Conservation (phyloP, 176 grass and related monocot species). For the Oryza meyeriana region DNA sequence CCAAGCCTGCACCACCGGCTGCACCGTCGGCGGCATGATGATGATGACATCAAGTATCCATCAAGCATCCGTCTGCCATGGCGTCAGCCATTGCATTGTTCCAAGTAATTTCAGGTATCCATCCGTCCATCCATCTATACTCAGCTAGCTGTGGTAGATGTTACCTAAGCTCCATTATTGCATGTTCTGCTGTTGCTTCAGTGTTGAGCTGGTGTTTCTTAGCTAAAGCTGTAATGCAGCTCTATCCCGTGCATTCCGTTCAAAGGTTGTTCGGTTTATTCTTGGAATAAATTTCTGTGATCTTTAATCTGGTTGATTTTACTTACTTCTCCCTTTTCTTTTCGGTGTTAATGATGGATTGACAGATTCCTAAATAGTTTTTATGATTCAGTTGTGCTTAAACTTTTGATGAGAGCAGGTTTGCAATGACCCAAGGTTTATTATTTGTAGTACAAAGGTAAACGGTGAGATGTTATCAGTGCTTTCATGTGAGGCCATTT, state of each 20-base stretch:
- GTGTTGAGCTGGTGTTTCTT: slow-evolving; percentile 17
- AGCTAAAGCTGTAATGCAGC: neutral
- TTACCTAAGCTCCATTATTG: neutral
- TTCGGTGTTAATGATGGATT: slow-evolving; percentile 33
- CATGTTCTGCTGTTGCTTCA: neutral
- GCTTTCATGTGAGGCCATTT: slow-evolving; percentile 32
- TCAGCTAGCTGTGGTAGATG: neutral
- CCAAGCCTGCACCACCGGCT: slow-evolving; percentile 29
- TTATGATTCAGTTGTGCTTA: neutral
- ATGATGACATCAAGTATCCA: neutral
- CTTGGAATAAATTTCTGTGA: slow-evolving; percentile 41
- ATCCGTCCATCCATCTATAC: neutral
- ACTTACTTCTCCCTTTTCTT: neutral
- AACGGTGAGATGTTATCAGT: slow-evolving; percentile 5
- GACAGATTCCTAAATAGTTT: slow-evolving; percentile 3
- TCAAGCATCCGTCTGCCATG: neutral
- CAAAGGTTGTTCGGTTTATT: neutral
- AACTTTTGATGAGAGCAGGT: slow-evolving; percentile 12
- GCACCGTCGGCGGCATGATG: neutral
- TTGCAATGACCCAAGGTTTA: slow-evolving; percentile 11
- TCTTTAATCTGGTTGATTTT: slow-evolving; percentile 5
- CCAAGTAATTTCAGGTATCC: neutral
- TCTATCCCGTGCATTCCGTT: slow-evolving; percentile 21
- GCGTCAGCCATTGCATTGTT: neutral
- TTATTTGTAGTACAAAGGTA: neutral